Evolutionary conservation across 495 filamentous ascomycete species (phyloP).

Genomic region (Daldinia loculata): DNA sequence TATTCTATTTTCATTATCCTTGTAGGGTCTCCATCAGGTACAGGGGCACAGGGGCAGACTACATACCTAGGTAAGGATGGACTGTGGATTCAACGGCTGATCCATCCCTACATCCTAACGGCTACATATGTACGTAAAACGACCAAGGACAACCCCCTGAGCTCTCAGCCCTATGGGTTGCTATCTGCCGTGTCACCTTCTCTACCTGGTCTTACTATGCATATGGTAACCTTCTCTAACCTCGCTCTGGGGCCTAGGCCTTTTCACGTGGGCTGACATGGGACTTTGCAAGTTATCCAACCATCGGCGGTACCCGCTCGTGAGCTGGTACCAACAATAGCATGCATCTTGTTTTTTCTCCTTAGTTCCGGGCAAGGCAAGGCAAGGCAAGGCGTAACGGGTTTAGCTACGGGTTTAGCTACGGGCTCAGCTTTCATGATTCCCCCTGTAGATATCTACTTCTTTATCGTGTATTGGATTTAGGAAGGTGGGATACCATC

Average conservation of each 20-base stretch:
- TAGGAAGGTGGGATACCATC: not conserved
- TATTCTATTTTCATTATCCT: not conserved
- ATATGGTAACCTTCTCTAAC: not conserved
- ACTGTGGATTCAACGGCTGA: not conserved
- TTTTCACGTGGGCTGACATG: not conserved
- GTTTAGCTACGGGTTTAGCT: not conserved
- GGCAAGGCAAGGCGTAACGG: not conserved
- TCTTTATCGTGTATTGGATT: not conserved
- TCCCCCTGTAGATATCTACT: not conserved
- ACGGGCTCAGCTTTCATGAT: not conserved
- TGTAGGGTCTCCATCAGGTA: not conserved
- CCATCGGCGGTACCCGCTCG: too few relatives aligned
- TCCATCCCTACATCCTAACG: not conserved
- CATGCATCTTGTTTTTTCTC: not conserved
- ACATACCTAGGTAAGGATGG: not conserved
- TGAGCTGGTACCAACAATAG: too few relatives aligned
- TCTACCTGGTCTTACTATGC: not conserved
- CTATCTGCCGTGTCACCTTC: not conserved
- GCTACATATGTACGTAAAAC: not conserved
- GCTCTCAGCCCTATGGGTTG: not conserved
- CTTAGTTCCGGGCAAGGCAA: not conserved
- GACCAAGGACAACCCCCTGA: not conserved
- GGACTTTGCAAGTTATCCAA: too few relatives aligned
- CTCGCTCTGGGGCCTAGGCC: not conserved
- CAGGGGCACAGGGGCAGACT: too few relatives aligned